Conservation (phyloP, 2,329 filamentous ascomycete species). For the Paecilomyces sp. region DNA sequence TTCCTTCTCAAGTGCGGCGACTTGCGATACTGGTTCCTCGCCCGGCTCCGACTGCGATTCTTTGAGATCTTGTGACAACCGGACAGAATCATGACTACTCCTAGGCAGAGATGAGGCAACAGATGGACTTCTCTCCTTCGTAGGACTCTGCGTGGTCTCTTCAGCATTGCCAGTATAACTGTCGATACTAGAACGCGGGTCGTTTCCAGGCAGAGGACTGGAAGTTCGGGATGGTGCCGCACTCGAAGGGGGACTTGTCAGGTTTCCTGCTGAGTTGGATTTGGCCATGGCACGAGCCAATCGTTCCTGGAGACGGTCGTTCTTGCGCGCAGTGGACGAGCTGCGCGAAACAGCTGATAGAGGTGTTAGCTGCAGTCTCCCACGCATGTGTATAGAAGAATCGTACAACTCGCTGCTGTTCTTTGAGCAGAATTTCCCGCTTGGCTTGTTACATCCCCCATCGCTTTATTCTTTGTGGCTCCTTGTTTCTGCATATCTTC, state of each 20-base stretch:
- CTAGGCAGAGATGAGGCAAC: conserved; percentile 10
- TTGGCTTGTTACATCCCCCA: conserved; percentile 25
- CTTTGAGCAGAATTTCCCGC: conserved; percentile 14
- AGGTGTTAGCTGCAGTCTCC: conserved; percentile 15
- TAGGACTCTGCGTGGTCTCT: conserved; percentile 10
- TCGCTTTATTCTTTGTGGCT: conserved; percentile 22
- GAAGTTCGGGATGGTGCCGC: conserved; percentile 46
- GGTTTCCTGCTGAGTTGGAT: conserved; percentile 49
- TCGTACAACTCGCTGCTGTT: conserved; percentile 21
- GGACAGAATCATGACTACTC: conserved; percentile 22
- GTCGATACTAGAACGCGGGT: conserved; percentile 31
- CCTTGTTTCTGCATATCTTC: conserved; percentile 45
- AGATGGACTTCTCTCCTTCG: conserved; percentile 6
- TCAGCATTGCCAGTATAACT: conserved; percentile 14
- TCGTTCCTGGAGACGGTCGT: conserved; percentile 81
- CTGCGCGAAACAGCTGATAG: conserved; percentile 51
- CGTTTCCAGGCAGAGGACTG: conserved; percentile 43
- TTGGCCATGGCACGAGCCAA: conserved; percentile 80
- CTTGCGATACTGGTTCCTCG: conserved; percentile 3
- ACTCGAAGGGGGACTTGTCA: conserved; percentile 41
- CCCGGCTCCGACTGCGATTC: conserved; percentile 10
- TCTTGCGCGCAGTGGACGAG: conserved; percentile 59
- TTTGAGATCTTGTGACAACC: conserved; percentile 16
- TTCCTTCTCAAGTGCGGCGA: not conserved
- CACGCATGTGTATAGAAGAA: not conserved